Evolutionary conservation across 371 early-diverging fungal genomes (phyloP), one percentile per base, ranked within the genome.

Genomic region (Batkoa obscura): DNA sequence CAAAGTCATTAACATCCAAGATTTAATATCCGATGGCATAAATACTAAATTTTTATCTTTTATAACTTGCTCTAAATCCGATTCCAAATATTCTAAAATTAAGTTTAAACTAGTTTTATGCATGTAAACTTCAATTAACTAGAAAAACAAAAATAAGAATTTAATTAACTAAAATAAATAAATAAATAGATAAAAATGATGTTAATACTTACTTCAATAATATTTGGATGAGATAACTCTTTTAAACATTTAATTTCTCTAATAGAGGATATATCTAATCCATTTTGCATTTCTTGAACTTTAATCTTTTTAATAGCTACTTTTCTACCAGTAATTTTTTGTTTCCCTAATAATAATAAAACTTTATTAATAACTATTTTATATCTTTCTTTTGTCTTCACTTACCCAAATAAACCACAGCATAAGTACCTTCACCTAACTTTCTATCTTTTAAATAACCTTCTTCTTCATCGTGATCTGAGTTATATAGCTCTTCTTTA

Each of bases 281-380:
- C 82, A 61, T 79, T 81, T 67, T 81, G 85, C 65, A 84, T 83
- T 58, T 83, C 82, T 1, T 84, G 86, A 56, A 85, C 69, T 66
- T 94, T 94, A 72, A 97, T 90, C 72, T 91, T 90, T 66, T 96
- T 97, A 55, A 97, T 88, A 59, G 96, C 94, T 17, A 92, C 86
- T 31, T 63, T 71, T 38, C 83, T 72, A 5, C 79, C 75, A 2
- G 83, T 83, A 9, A 66, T 61, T 2, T 68, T 42, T 45, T 72
- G 68, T 3, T 59, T 70, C 10, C 75, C 78, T 78, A 36, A 17
- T 52, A 30, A 15, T 38, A n/a, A n/a, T n/a, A n/a, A n/a, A n/a
- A n/a, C n/a, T n/a, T n/a, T n/a, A n/a, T n/a, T n/a, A n/a, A n/a
- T 39, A 39, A 57, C 4, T 5, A 48, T 33, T n/a, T n/a, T 65